Evolutionary conservation across 1,139 yeast genomes (phyloP), one percentile per base, ranked within the genome.

Genomic region (Meyerozyma elateridarum): DNA sequence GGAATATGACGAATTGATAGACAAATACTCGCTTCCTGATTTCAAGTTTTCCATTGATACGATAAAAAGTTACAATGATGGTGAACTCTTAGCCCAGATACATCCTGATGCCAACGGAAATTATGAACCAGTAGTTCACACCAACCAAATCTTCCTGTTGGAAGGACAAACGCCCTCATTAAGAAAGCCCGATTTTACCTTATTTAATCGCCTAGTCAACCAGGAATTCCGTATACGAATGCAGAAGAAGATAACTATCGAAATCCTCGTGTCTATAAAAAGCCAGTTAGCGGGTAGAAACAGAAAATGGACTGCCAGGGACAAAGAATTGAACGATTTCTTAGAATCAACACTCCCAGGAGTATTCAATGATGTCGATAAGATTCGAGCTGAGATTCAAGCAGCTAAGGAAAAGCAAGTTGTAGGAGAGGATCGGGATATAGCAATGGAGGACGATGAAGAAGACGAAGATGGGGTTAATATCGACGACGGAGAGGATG

Each of bases 281-380:
- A 49, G 52, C 32, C 66, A 60, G 29, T 45, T 64, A 17, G 43
- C 46, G 4, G 48, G 52, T 7, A 52, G 15, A 35, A 68, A 63
- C 38, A 55, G 51, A 32, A 59, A 60, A 37, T 70, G 78, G 76
- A 56, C 54, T 6, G 38, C 51, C 2, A 49, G 72, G 34, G 72
- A 69, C 38, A 49, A 51, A 14, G 54, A 55, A 9, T 54, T 73
- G 43, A 54, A 59, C 19, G 58, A 54, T 26, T 72, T 71, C 40
- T 39, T 73, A 26, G 49, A 49, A 5, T 52, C 49, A 8, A 59
- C 59, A 25, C 49, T 70, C 30, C 42, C 48, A 3, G 50, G 48
- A 9, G 57, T 68, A 4, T 46, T 59, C 20, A 51, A 45, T 5
- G 54, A 54, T 19, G 60, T 68, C 6, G 62, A 55, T 25, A 40